A percentile compares a stretch with the other conserved stretches of the same genome.
Evolutionary conservation across 768 basidiomycete species (phyloP).

Genomic region (Psilocybe sp.): DNA sequence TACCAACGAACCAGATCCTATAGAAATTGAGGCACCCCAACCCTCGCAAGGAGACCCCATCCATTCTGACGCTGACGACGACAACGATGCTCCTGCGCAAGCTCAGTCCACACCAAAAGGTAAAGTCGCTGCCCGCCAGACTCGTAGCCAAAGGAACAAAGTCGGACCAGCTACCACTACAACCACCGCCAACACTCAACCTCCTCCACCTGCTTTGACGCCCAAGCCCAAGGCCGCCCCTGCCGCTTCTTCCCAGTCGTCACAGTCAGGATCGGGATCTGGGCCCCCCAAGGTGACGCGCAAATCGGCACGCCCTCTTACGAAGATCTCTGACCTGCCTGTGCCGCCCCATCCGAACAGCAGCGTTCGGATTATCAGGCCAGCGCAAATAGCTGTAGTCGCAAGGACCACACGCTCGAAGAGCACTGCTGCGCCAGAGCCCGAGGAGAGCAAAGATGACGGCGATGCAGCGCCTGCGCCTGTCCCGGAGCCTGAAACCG

Average conservation of each 20-base stretch:
- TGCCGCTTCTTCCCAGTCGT: no score
- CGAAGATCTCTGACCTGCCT: constrained; percentile 20
- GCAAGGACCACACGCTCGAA: not conserved
- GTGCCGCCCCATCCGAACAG: constrained; percentile 17
- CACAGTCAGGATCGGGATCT: not conserved
- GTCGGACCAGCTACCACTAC: not conserved
- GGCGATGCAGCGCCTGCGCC: constrained; percentile 5
- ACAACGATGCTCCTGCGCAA: constrained; percentile 6
- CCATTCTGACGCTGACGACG: constrained; percentile 13
- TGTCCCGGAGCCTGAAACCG: not conserved
- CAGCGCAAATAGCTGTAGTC: constrained; percentile 1
- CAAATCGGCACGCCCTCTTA: not conserved
- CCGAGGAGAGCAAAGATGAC: constrained; percentile 4
- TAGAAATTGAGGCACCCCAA: constrained; percentile 36
- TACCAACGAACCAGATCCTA: constrained; percentile 32
- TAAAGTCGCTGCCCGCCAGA: constrained; percentile 10
- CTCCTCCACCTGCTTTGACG: not conserved
- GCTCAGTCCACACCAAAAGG: constrained; percentile 15
- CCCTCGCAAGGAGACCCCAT: constrained; percentile 16
- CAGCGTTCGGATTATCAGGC: constrained; percentile 4
- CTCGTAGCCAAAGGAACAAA: constrained; percentile 14
- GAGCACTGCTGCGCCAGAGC: not conserved
- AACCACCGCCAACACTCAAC: not conserved
- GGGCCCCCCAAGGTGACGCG: constrained; percentile 6
- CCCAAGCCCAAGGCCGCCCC: not conserved